A percentile compares a stretch with the other conserved stretches of the same genome.
Evolutionary conservation across 345 rosid species (phyloP).

Genomic region (Diplotaxis tenuifolia): DNA sequence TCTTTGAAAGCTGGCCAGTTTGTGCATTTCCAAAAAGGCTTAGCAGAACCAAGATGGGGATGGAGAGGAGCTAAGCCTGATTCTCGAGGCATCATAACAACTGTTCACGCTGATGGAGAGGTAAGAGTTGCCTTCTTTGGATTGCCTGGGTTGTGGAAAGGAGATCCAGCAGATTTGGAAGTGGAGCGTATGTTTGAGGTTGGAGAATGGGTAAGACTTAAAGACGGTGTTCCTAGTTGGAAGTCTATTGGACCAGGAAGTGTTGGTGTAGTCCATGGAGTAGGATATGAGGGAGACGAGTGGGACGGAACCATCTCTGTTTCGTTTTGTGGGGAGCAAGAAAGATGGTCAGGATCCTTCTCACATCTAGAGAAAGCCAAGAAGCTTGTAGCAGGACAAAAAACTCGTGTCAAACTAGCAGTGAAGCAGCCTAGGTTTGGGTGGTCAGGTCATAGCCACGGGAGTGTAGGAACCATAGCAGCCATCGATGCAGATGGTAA

Average conservation of each 20-base stretch:
- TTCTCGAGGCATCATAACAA: conserved; percentile 73
- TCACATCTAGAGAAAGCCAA: conserved; percentile 66
- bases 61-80: conserved; percentile 86
- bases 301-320: conserved; percentile 81
- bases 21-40: conserved; percentile 74
- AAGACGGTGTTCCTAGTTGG: conserved; percentile 60
- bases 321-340: conserved; percentile 91
- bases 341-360: conserved; percentile 80
- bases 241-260: conserved; percentile 78
- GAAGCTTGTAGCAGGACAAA: conserved; percentile 66
- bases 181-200: conserved; percentile 71
- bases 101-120: conserved; percentile 96
- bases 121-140: conserved; percentile 79
- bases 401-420: conserved; percentile 63
- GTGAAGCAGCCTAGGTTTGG: conserved; percentile 95
- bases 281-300: conserved; percentile 72
- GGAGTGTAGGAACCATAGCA: conserved; percentile 72
- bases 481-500: conserved; percentile 95
- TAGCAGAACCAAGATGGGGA: conserved; percentile 94
- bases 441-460: conserved; percentile 92
- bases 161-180: conserved; percentile 91
- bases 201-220: conserved; percentile 91
- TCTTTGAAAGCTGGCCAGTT: conserved; percentile 81
- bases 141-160: conserved; percentile 83
- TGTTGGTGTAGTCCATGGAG: conserved; percentile 84